A percentile compares a stretch with the other conserved stretches of the same genome.
These are phyloP conservation scores for California macrophylla DNA, from an alignment of 441 rosid genomes.

Conservation along the genomic window DNA sequence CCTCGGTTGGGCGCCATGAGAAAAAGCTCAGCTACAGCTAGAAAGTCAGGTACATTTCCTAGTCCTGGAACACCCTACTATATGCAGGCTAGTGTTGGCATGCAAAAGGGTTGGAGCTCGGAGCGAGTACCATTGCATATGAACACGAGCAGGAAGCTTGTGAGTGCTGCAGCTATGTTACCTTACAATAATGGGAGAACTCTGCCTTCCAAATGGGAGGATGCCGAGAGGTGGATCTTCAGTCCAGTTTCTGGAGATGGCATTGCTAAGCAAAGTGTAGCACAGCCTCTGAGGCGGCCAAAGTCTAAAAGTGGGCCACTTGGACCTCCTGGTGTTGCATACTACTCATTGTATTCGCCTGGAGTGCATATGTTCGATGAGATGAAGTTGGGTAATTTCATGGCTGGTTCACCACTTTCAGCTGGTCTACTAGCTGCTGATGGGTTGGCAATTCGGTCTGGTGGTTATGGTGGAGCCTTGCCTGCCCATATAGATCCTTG, in stretches of 20 bases:
- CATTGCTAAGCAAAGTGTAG: constrained; percentile 36
- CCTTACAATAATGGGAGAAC: constrained; percentile 67
- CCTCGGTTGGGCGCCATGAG: constrained; percentile 52
- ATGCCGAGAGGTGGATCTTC: constrained; percentile 96
- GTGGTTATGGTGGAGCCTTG: constrained; percentile 30
- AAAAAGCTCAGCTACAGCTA: constrained; percentile 37
- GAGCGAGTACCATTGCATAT: constrained; percentile 66
- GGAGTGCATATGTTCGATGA: constrained; percentile 51
- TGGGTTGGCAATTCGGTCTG: constrained; percentile 33
- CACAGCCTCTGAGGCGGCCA: constrained; percentile 51
- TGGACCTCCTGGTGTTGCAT: constrained; percentile 82
- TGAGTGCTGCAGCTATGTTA: constrained; percentile 32
- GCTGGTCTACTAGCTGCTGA: constrained; percentile 57
- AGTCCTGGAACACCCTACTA: constrained; percentile 88
- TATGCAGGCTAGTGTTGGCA: constrained; percentile 35
- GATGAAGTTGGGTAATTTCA: constrained; percentile 34
- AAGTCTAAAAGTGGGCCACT: constrained; percentile 96
- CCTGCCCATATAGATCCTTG: constrained; percentile 48
- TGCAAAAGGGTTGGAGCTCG: constrained; percentile 95
- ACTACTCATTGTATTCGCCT: constrained; percentile 66
- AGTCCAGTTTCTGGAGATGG: constrained; percentile 80
- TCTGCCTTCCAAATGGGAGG: constrained; percentile 97
- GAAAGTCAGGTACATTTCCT: constrained; percentile 56
- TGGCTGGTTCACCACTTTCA: constrained; percentile 61
- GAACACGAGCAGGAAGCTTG: constrained; percentile 44